These are phyloP conservation scores for Zopfochytrium polystomum DNA, from an alignment of 371 early-diverging fungal genomes.

Conservation along the genomic window DNA sequence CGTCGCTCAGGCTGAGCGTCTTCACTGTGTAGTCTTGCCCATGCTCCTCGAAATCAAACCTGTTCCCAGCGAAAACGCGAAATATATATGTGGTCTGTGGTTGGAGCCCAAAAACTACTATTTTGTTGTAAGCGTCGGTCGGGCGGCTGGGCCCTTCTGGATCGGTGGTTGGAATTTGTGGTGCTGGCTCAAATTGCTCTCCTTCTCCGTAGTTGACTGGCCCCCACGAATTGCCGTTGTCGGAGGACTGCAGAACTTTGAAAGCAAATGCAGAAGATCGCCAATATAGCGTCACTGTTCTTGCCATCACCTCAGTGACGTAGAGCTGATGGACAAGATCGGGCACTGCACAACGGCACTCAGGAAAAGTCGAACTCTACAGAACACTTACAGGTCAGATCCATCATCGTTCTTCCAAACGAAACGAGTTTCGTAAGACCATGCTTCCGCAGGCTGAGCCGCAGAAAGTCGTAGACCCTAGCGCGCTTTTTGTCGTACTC, in stretches of 20 bases:
- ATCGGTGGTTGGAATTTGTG: constrained; percentile 6
- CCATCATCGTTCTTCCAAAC: constrained; percentile 34
- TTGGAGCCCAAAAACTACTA: constrained; percentile 16
- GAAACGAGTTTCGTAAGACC: constrained; percentile 17
- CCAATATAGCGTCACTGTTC: constrained; percentile 15
- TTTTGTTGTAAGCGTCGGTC: constrained; percentile 5
- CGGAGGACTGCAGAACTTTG: constrained; percentile 20
- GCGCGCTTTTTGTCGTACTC: constrained; percentile 27
- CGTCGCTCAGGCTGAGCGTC: constrained; percentile 8
- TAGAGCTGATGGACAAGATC: constrained; percentile 2
- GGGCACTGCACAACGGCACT: constrained; percentile 14
- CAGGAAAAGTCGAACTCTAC: background rate
- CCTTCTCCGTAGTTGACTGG: constrained; percentile 33
- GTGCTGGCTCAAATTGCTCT: constrained; percentile 26
- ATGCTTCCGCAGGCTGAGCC: constrained; percentile 25
- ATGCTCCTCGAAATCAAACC: constrained; percentile 23
- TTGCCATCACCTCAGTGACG: constrained; percentile 14
- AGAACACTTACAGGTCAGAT: constrained; percentile 20
- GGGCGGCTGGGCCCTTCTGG: constrained; percentile 17
- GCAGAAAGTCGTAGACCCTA: constrained; percentile 30
- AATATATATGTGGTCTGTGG: constrained; percentile 24
- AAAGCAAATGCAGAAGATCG: constrained; percentile 19
- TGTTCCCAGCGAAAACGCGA: constrained; percentile 28
- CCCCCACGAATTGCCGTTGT: constrained; percentile 19
- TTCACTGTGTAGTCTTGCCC: constrained; percentile 6